These are phyloP conservation scores for Nitzschia sp. DNA, from an alignment of 108 stramenopile species.

Conservation along the genomic window DNA sequence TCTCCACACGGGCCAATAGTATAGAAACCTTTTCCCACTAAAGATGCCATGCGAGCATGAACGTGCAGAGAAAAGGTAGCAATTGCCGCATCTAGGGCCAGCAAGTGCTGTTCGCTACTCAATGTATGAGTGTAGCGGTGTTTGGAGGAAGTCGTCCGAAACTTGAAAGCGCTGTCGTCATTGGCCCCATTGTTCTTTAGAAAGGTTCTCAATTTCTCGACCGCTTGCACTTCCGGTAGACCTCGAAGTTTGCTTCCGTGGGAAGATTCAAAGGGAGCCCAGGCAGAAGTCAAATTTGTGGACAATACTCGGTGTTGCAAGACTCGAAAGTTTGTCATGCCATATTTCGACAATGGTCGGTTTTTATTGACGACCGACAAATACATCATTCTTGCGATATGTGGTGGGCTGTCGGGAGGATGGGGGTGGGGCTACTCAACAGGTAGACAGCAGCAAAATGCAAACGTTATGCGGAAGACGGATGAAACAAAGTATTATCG, in stretches of 20 bases:
- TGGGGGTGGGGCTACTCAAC: too few species aligned
- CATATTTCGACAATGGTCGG: too few species aligned
- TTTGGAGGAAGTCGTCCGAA: not conserved
- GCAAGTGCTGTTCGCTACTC: not conserved
- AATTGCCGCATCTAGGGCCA: slow-evolving; percentile 64
- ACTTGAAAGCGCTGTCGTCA: not conserved
- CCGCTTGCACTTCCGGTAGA: slow-evolving; percentile 28
- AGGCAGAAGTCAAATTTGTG: not conserved
- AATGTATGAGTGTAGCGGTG: not conserved
- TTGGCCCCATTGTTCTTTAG: not conserved
- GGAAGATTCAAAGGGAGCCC: slow-evolving; percentile 3
- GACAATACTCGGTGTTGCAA: too few species aligned
- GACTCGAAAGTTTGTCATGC: too few species aligned
- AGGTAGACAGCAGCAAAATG: too few species aligned
- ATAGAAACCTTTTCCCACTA: slow-evolving; percentile 81
- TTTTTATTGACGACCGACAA: too few species aligned
- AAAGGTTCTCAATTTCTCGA: slow-evolving; percentile 12
- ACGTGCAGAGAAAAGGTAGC: slow-evolving; percentile 80
- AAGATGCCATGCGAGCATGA: slow-evolving; percentile 76
- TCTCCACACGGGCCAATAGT: slow-evolving; percentile 94
- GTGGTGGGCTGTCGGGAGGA: too few species aligned
- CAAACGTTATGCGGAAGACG: too few species aligned
- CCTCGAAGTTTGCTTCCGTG: slow-evolving; percentile 23
- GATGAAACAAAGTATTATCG: too few species aligned
- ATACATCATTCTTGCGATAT: too few species aligned